Conservation (phyloP, 1,139 yeast genomes). For the Sugiyamaella novakii region DNA sequence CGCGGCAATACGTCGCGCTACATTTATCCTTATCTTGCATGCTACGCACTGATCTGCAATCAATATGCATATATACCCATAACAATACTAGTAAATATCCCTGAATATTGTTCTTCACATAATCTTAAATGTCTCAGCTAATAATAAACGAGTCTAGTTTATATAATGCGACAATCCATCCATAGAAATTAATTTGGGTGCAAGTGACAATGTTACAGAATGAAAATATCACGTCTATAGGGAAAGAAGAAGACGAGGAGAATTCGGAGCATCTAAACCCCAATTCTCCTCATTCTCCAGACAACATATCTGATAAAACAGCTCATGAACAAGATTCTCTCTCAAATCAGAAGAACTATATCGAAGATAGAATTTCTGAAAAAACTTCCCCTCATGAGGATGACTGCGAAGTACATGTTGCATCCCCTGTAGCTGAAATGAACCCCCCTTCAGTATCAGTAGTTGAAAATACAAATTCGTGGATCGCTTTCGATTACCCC, state of each 20-base stretch:
- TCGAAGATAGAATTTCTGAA: too few relatives aligned
- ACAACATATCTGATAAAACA: constrained; percentile 1
- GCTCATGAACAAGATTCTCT: neutral
- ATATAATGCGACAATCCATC: too few relatives aligned
- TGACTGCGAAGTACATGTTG: too few relatives aligned
- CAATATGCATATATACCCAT: neutral
- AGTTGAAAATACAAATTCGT: constrained; percentile 21
- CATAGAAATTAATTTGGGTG: too few relatives aligned
- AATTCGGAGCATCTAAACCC: too few relatives aligned
- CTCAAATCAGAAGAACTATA: neutral
- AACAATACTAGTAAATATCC: neutral
- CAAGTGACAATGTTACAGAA: neutral
- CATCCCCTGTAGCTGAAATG: too few relatives aligned
- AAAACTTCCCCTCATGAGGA: too few relatives aligned
- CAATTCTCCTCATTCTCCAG: constrained; percentile 5
- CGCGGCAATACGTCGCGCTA: neutral
- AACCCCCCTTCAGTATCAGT: constrained; percentile 16
- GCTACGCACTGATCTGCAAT: neutral
- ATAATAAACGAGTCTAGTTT: too few relatives aligned
- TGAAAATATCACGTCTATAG: neutral
- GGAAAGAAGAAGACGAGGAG: neutral
- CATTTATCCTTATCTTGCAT: constrained; percentile 3
- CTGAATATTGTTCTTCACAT: neutral
- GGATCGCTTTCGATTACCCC: constrained; percentile 25
- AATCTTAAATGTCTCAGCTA: neutral